Percentiles rank a stretch among this genome's conserved stretches.
Conservation (phyloP, 169 alveolate genomes). For the Eimeria praecox region DNA sequence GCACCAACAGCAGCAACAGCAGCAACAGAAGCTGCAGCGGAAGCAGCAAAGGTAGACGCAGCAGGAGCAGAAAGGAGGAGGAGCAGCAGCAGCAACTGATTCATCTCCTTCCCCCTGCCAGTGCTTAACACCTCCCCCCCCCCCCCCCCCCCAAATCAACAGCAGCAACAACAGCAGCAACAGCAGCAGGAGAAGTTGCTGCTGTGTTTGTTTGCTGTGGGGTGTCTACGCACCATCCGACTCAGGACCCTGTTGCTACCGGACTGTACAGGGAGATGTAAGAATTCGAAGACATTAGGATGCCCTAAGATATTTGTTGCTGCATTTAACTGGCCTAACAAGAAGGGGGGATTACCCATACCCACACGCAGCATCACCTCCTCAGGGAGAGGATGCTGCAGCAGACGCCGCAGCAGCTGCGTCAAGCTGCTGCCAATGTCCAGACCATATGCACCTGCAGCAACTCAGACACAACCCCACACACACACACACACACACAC, state of each 20-base stretch:
- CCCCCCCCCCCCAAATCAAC: background rate
- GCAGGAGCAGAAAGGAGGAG: no score
- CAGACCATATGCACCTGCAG: constrained; percentile 97
- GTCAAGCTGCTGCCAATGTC: constrained; percentile 98
- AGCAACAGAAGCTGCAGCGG: background rate
- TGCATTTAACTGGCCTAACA: constrained; percentile 96
- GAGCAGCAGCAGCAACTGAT: no score
- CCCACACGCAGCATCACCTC: constrained; percentile 95
- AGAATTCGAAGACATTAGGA: constrained; percentile 97
- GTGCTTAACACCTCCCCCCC: no score
- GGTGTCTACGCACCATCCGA: constrained; percentile 90
- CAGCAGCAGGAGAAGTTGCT: background rate
- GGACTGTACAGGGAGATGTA: constrained; percentile 99
- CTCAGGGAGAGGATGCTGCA: constrained; percentile 69
- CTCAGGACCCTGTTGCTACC: constrained; percentile 97
- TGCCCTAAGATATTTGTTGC: constrained; percentile 95
- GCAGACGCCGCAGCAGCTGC: constrained; percentile 90
- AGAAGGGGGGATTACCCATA: constrained; percentile 99
- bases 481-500: background rate
- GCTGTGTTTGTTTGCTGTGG: background rate
- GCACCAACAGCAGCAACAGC: background rate
- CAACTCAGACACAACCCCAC: background rate
- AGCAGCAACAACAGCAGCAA: background rate
- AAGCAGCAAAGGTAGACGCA: background rate
- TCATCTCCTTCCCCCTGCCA: no score